Evolutionary conservation across 1,284 basidiomycete genomes (phyloP).

Genomic region (Vanrija sp.): DNA sequence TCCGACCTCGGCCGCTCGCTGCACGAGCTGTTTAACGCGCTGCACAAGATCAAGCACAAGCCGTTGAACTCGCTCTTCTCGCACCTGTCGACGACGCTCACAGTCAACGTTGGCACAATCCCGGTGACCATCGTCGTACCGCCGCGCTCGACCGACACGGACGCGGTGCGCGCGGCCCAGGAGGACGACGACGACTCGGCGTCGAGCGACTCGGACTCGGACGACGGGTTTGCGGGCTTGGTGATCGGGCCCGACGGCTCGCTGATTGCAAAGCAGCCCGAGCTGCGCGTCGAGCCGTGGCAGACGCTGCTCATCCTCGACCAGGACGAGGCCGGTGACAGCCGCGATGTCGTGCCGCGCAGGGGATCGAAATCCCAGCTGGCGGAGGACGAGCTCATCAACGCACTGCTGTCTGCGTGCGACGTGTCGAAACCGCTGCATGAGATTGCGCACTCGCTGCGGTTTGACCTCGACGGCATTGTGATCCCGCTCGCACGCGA

Average conservation of each 20-base stretch:
- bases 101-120: conserved; percentile 67
- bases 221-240: conserved; percentile 31
- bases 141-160: conserved; percentile 60
- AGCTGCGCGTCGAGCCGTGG: conserved; percentile 69
- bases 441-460: conserved; percentile 78
- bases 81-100: conserved; percentile 60
- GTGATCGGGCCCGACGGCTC: conserved; percentile 10
- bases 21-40: conserved; percentile 58
- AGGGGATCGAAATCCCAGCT: conserved; percentile 1
- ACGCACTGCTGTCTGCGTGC: conserved; percentile 60
- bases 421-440: conserved; percentile 59
- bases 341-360: conserved; percentile 1
- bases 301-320: conserved; percentile 74
- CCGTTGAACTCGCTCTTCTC: conserved; percentile 59
- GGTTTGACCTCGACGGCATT: conserved; percentile 80
- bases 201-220: conserved; percentile 57
- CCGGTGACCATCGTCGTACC: conserved; percentile 77
- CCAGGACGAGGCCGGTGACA: conserved; percentile 19
- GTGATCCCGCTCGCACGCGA: conserved; percentile 83
- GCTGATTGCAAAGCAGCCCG: conserved; percentile 12
- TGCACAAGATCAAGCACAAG: conserved; percentile 49
- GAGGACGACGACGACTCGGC: conserved; percentile 53
- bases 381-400: conserved; percentile 57
- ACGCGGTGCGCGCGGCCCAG: conserved; percentile 45
- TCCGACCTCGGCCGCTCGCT: conserved; percentile 72